A percentile compares a stretch with the other conserved stretches of the same genome.
These are phyloP conservation scores for Monosporascus sp. DNA, from an alignment of 2,329 filamentous ascomycete genomes.

Conservation along the genomic window DNA sequence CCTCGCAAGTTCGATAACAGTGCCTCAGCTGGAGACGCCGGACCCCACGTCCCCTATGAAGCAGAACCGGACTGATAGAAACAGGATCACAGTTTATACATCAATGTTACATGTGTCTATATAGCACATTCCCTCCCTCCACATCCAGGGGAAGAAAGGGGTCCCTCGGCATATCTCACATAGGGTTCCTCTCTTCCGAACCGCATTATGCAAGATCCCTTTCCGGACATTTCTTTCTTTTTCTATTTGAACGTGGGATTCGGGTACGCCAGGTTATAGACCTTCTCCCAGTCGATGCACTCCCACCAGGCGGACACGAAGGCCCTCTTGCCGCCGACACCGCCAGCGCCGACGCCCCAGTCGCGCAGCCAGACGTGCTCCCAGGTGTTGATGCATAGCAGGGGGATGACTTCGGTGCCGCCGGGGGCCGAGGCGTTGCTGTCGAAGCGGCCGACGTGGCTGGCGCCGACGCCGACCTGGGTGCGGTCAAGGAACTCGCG, in stretches of 20 bases:
- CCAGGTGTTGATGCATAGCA: conserved; percentile 94
- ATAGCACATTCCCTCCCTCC: background rate
- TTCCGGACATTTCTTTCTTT: background rate
- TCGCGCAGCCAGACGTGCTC: conserved; percentile 88
- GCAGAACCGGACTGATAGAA: too few species aligned
- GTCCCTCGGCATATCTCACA: background rate
- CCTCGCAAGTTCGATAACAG: too few species aligned
- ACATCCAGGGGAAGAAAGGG: background rate
- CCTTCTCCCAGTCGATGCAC: conserved; percentile 75
- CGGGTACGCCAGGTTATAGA: conserved; percentile 40
- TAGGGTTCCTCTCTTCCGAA: conserved; percentile 9
- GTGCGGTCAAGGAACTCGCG: conserved; percentile 35
- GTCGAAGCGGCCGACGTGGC: conserved; percentile 17
- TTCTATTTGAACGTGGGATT: conserved; percentile 3
- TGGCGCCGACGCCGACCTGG: conserved; percentile 19
- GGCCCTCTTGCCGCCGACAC: conserved; percentile 64
- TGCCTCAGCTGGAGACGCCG: too few species aligned
- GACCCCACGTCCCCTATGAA: too few species aligned
- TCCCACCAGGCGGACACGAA: conserved; percentile 86
- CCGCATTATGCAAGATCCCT: background rate
- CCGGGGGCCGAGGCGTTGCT: conserved; percentile 48
- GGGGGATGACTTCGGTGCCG: conserved; percentile 63
- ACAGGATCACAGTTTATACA: conserved; percentile 1
- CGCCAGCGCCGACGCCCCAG: conserved; percentile 55
- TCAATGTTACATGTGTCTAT: background rate